phyloP scores from a whole-genome alignment of 257 asterid genomes.

The Nicotiana benthamiana region DNA sequence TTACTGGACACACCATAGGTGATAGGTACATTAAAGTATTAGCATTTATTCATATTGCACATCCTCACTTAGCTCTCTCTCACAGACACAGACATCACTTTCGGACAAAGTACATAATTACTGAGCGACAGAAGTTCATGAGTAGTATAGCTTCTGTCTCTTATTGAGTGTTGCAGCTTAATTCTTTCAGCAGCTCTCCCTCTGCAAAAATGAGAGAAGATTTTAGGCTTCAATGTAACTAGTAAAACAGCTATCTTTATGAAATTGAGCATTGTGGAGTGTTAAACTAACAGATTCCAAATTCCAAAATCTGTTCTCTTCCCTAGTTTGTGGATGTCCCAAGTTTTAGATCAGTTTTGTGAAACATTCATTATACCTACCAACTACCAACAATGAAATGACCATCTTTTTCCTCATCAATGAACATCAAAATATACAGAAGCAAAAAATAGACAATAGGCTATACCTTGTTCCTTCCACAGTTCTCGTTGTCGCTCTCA shows the following conservation, averaged over 20 bases:
- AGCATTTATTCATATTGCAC: not conserved
- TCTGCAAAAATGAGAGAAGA: not conserved
- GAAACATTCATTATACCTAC: not conserved
- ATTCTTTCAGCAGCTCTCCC: conserved; percentile 1
- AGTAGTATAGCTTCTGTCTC: not conserved
- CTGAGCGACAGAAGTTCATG: not conserved
- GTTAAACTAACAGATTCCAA: not conserved
- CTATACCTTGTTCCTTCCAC: conserved; percentile 3
- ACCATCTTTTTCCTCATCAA: not conserved
- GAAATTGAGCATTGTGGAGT: not conserved
- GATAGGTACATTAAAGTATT: conserved; percentile 6
- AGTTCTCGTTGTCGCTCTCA: conserved; percentile 10
- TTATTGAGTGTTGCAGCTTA: not conserved
- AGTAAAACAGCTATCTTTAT: not conserved
- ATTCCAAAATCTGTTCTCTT: not conserved
- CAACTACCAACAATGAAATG: not conserved
- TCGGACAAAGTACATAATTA: not conserved
- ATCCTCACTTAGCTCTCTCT: not conserved
- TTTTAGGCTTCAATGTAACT: not conserved
- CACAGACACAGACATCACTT: not conserved
- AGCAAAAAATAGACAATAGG: not conserved
- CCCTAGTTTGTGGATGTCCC: not conserved
- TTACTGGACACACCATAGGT: not conserved
- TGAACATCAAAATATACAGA: not conserved
- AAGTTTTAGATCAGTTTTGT: not conserved